A percentile compares a stretch with the other conserved stretches of the same genome.
phyloP scores from a whole-genome alignment of 768 basidiomycete genomes.

The Lactarius psammicola region DNA sequence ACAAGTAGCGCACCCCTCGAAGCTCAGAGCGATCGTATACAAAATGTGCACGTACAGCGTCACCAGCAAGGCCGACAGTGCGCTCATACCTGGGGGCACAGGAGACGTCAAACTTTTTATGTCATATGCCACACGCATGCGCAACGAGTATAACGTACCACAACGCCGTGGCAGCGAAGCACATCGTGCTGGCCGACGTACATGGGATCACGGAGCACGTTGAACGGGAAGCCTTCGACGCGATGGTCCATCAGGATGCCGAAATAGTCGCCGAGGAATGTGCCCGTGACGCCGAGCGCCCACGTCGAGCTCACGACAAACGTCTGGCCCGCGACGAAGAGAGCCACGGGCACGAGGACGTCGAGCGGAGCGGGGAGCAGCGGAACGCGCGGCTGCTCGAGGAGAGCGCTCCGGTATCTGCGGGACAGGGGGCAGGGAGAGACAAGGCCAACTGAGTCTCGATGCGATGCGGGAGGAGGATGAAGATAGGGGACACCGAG shows the following conservation, averaged over 20 bases:
- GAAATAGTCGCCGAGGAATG: slow-evolving; percentile 84
- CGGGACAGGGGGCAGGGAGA: not conserved
- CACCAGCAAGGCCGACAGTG: slow-evolving; percentile 79
- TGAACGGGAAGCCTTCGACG: slow-evolving; percentile 97
- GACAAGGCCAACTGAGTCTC: not conserved
- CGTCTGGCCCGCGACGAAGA: slow-evolving; percentile 74
- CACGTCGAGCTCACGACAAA: slow-evolving; percentile 88
- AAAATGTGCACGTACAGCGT: slow-evolving; percentile 79
- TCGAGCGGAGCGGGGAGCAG: slow-evolving; percentile 66
- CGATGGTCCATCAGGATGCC: slow-evolving; percentile 84
- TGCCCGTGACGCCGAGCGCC: slow-evolving; percentile 90
- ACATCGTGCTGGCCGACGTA: slow-evolving; percentile 94
- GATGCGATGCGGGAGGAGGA: not conserved
- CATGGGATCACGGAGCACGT: slow-evolving; percentile 91
- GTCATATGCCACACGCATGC: not conserved
- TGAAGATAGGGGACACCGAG: not conserved
- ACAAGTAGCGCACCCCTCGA: slow-evolving; percentile 81
- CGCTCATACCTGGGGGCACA: slow-evolving; percentile 64
- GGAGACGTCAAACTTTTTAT: not conserved
- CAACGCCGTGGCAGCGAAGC: slow-evolving; percentile 80
- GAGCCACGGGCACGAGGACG: slow-evolving; percentile 53
- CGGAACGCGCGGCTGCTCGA: slow-evolving; percentile 67
- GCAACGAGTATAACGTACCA: slow-evolving; percentile 53
- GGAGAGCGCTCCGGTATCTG: slow-evolving; percentile 75
- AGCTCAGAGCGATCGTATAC: slow-evolving; percentile 80